phyloP scores from a whole-genome alignment of 2,329 filamentous ascomycete species.

The Domatiomyces catenatus region DNA sequence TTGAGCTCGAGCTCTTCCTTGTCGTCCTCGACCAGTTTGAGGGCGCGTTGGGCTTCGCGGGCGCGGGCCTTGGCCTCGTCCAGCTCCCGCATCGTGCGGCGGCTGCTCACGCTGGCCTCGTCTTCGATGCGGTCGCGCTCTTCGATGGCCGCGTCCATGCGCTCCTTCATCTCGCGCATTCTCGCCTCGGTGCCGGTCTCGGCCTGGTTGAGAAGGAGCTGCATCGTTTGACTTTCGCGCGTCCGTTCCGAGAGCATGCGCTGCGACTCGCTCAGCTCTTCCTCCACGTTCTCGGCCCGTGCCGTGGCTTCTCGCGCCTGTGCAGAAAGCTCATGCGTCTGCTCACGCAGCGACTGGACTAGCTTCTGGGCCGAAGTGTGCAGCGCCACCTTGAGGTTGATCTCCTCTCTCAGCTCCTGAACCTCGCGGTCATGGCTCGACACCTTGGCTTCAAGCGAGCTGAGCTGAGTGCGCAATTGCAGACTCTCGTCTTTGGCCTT shows the following conservation, averaged over 20 bases:
- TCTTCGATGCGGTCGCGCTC: slow-evolving; percentile 88
- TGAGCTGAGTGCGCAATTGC: slow-evolving; percentile 40
- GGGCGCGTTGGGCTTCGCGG: slow-evolving; percentile 64
- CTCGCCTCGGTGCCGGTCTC: slow-evolving; percentile 68
- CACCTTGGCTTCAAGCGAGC: slow-evolving; percentile 60
- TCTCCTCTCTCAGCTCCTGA: slow-evolving; percentile 56
- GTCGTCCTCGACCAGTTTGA: slow-evolving; percentile 56
- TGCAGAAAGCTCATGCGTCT: slow-evolving; percentile 70
- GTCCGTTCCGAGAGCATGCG: slow-evolving; percentile 74
- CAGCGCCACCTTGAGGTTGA: slow-evolving; percentile 69
- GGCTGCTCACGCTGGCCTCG: slow-evolving; percentile 62
- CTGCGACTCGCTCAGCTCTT: slow-evolving; percentile 80
- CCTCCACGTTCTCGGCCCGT: slow-evolving; percentile 72
- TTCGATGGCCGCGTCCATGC: slow-evolving; percentile 80
- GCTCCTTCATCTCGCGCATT: slow-evolving; percentile 73
- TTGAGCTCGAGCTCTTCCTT: slow-evolving; percentile 61
- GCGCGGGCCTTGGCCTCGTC: slow-evolving; percentile 71
- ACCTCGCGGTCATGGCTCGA: slow-evolving; percentile 54
- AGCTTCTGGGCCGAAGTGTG: slow-evolving; percentile 72
- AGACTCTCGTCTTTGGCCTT: slow-evolving; percentile 57
- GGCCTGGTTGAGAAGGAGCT: slow-evolving; percentile 69
- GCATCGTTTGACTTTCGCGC: slow-evolving; percentile 88
- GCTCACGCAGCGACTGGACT: slow-evolving; percentile 83
- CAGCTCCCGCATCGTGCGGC: slow-evolving; percentile 63
- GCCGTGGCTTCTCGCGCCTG: slow-evolving; percentile 82